Evolutionary conservation across 2,329 filamentous ascomycete genomes (phyloP), one percentile per base, ranked within the genome.

Genomic region (Apiospora sp.): DNA sequence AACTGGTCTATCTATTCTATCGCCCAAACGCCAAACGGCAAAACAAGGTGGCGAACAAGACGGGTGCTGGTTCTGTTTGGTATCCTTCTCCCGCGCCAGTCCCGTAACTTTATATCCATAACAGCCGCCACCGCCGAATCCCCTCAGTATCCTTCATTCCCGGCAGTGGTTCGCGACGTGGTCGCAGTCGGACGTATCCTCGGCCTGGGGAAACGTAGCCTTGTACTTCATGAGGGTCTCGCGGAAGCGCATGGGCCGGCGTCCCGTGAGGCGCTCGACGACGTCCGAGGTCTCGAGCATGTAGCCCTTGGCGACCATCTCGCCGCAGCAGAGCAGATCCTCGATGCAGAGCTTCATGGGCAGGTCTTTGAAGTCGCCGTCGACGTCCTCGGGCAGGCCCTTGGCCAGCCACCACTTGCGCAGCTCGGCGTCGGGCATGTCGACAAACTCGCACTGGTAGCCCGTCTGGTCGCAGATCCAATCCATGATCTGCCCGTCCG

Each of bases 261-360:
- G 70, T 1, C 70, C 70, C 27, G 70, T 71, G 43, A 71, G 54
- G 27, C 27, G 27, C 70, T 71, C 58, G 8, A 71, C 70, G 6
- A 48, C 41, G 54, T 71, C 70, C 41, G 70, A 64, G 19, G 54
- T 67, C 43, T 71, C 58, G 34, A 43, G 48, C 70, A 71, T 67
- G 70, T 44, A 71, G 51, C 70, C 70, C 41, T 44, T 24, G 43
- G 70, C 70, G 27, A 71, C 49, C 41, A 71, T 68, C 27, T 75
- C 73, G 12, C 76, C 75, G 46, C 71, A 75, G 67, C 74, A 74
- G 3, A 74, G 67, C 67, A 77, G 46, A 44, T 77, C 76, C 27
- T 72, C 71, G 48, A 75, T 71, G 58, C 75, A 75, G n/a, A 77
- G 30, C 71, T 75, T 75, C 67, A 76, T 73, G 0, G 75, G 75